Percentiles rank a stretch among this genome's conserved stretches.
Evolutionary conservation across 169 alveolate genomes (phyloP).

Genomic region (Amoebophrya sp.): DNA sequence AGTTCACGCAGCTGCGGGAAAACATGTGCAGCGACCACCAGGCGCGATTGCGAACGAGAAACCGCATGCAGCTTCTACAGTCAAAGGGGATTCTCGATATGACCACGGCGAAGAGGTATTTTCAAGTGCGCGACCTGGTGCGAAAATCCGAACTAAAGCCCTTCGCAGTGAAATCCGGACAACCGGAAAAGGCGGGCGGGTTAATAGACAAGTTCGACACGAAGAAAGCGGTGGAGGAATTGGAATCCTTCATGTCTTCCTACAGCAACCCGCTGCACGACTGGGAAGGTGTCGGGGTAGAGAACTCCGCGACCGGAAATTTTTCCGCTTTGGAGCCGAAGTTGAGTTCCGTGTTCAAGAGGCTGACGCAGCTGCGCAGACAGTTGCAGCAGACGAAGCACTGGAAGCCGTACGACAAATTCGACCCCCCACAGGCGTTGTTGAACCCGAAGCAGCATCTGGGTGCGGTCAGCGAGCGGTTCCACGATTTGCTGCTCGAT

Average conservation of each 20-base stretch:
- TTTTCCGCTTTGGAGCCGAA: too few species aligned
- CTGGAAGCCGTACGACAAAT: background rate
- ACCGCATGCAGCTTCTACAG: background rate
- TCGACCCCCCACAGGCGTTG: background rate
- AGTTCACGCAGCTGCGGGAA: constrained; percentile 60
- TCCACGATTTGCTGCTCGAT: background rate
- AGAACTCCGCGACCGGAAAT: background rate
- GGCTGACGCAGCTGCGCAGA: background rate
- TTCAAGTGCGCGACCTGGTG: background rate
- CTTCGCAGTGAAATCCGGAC: background rate
- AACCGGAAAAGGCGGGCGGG: background rate
- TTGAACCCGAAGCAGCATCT: constrained; percentile 5
- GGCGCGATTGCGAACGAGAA: background rate
- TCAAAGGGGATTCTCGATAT: background rate
- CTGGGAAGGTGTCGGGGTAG: background rate
- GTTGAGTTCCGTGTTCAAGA: background rate
- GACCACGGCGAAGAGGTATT: background rate
- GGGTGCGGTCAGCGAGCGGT: background rate
- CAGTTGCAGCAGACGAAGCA: background rate
- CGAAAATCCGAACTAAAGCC: background rate
- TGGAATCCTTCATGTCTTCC: background rate
- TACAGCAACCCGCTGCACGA: background rate
- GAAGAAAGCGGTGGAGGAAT: background rate
- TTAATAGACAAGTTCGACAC: background rate
- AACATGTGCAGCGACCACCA: constrained; percentile 43